phyloP scores from a whole-genome alignment of 768 basidiomycete genomes.

The Crepidotus variabilis region DNA sequence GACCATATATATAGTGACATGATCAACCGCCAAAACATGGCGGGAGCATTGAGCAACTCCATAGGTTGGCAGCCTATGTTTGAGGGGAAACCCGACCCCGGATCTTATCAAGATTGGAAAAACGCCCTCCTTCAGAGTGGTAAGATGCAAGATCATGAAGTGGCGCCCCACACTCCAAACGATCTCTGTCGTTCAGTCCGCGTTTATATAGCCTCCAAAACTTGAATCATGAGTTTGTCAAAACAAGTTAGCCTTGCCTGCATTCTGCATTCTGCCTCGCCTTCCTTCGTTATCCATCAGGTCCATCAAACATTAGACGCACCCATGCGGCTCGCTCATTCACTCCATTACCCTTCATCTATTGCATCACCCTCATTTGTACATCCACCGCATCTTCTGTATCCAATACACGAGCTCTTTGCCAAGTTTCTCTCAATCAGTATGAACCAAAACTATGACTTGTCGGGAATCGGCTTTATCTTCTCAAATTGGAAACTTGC shows the following conservation, averaged over 20 bases:
- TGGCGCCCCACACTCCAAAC: constrained; percentile 19
- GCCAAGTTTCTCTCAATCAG: too few species aligned
- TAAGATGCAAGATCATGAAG: constrained; percentile 6
- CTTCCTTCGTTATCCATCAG: not conserved
- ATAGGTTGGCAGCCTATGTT: constrained; percentile 51
- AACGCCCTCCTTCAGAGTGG: not conserved
- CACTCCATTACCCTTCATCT: not conserved
- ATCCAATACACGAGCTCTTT: too few species aligned
- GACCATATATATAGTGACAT: constrained; percentile 40
- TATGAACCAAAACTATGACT: too few species aligned
- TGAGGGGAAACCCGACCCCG: constrained; percentile 11
- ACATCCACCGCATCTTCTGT: not conserved
- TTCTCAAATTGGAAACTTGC: constrained; percentile 7
- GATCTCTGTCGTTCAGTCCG: constrained; percentile 47
- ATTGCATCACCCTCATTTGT: not conserved
- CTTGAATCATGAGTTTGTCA: constrained; percentile 6
- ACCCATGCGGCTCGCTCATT: not conserved
- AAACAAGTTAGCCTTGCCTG: not conserved
- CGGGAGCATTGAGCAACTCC: not conserved
- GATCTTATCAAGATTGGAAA: not conserved
- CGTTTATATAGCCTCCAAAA: constrained; percentile 54
- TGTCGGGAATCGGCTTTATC: not conserved
- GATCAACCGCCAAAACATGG: constrained; percentile 66
- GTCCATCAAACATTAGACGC: not conserved
- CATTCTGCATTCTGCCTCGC: not conserved